Evolutionary conservation across 2,329 filamentous ascomycete genomes (phyloP).

Genomic region (Chaetomium olivaceum): DNA sequence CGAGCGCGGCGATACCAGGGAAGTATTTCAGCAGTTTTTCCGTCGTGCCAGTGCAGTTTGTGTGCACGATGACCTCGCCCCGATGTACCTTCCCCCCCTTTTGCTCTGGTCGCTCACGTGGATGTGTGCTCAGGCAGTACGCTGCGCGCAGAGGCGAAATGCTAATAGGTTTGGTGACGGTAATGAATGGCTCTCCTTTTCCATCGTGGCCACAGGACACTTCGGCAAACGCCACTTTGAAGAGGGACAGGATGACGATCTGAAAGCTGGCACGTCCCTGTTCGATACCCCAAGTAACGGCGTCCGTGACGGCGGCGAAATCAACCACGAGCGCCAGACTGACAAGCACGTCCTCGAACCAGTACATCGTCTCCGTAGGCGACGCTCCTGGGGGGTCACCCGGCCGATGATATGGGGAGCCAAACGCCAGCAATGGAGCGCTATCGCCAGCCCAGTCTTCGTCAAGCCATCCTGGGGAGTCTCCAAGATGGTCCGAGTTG

Average conservation of each 20-base stretch:
- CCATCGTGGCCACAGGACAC: neutral
- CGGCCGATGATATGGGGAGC: neutral
- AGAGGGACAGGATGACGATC: neutral
- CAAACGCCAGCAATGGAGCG: neutral
- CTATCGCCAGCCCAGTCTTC: neutral
- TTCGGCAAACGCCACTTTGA: slow-evolving; percentile 1
- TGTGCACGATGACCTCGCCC: neutral
- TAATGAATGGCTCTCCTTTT: neutral
- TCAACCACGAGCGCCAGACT: neutral
- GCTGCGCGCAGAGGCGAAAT: neutral
- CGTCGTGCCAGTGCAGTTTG: no score
- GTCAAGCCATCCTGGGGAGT: neutral
- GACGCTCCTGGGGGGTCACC: neutral
- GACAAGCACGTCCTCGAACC: slow-evolving; percentile 6
- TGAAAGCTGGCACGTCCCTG: neutral
- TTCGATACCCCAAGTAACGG: neutral
- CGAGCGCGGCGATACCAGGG: neutral
- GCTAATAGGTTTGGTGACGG: neutral
- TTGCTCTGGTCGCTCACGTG: no score
- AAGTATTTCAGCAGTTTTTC: no score
- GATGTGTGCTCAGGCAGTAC: no score
- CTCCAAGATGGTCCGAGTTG: neutral
- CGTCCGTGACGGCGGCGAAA: neutral
- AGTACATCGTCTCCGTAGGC: neutral
- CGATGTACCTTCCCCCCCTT: no score